Evolutionary conservation across 805 yeast species (phyloP).

Genomic region (Kluyveromyces aestuarii): DNA sequence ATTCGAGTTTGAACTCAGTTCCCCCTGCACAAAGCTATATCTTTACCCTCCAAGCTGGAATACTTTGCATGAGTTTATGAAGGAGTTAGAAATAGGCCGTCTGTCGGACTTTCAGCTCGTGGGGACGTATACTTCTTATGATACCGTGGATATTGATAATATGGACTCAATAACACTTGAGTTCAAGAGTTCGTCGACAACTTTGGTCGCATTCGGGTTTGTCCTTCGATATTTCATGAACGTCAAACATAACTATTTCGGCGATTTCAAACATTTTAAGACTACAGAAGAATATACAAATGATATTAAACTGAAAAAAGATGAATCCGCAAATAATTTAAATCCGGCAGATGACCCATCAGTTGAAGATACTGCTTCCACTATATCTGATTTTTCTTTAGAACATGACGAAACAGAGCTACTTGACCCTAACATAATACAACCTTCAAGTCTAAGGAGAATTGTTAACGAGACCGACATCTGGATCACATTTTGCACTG

Average conservation of each 20-base stretch:
- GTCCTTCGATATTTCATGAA: conserved; percentile 65
- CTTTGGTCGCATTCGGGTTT: conserved; percentile 70
- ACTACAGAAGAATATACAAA: conserved; percentile 75
- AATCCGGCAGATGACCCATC: neutral
- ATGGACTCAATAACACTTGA: conserved; percentile 62
- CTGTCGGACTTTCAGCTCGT: conserved; percentile 49
- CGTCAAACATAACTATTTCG: conserved; percentile 82
- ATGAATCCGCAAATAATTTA: neutral
- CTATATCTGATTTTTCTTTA: neutral
- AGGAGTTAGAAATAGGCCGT: conserved; percentile 54
- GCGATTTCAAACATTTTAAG: conserved; percentile 71
- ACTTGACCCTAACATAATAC: neutral
- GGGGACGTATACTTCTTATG: conserved; percentile 59
- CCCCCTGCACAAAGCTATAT: conserved; percentile 53
- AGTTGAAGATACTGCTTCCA: neutral
- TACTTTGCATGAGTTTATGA: conserved; percentile 65
- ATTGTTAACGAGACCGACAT: conserved; percentile 71
- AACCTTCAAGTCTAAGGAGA: conserved; percentile 29
- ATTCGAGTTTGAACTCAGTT: conserved; percentile 40
- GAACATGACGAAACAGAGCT: neutral
- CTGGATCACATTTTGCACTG: conserved; percentile 58
- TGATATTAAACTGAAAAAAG: conserved; percentile 8
- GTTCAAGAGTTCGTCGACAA: conserved; percentile 56
- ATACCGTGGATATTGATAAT: conserved; percentile 51
- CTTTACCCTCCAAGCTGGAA: conserved; percentile 90